Evolutionary conservation across 768 basidiomycete species (phyloP), one percentile per base, ranked within the genome.

Genomic region (Lepiota venenata): DNA sequence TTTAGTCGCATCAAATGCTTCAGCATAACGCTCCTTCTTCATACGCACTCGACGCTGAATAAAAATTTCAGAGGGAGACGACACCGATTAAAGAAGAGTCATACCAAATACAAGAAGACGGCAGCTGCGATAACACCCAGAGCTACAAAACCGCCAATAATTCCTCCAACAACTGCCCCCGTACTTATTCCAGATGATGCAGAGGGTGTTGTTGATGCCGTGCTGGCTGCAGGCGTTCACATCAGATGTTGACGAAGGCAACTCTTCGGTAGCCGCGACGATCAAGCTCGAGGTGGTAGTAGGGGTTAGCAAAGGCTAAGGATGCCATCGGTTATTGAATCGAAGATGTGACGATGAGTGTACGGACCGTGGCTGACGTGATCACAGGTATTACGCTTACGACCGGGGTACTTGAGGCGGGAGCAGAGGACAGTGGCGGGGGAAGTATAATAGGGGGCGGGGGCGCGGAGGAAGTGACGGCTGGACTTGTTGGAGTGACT

Each of bases 1-100:
- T 45, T 57, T 54, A 50, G 36, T 25, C 2, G 59, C 50, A 20
- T 52, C 36, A 43, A 57, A 60, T 5, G 41, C 53, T 11, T 60
- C 56, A 20, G 36, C 44, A 47, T 54, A 15, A 22, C 25, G n/a
- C 16, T 47, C 14, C 29, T 54, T 54, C 21, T 40, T 54, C 36
- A 20, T 36, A 18, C 27, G 37, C 29, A 18, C 27, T n/a, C 52
- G 52, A 11, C 44, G 44, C 52, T 53, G 36, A 4, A 27, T 16
- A 22, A n/a, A 10, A 8, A 39, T 3, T 11, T 52, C 35, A 53
- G 52, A 18, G 16, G 5, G 8, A 16, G 20, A 53, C 27, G 21
- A 37, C 32, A 15, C 4, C 27, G 6, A 20, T 15, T 25, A 22
- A 16, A 8, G n/a, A 27, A 20, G 10, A 32, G 6, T 12, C 22